Percentiles rank a stretch among this genome's conserved stretches.
Evolutionary conservation across 176 grass and related monocot species (phyloP).

Genomic region (Avena sativa): DNA sequence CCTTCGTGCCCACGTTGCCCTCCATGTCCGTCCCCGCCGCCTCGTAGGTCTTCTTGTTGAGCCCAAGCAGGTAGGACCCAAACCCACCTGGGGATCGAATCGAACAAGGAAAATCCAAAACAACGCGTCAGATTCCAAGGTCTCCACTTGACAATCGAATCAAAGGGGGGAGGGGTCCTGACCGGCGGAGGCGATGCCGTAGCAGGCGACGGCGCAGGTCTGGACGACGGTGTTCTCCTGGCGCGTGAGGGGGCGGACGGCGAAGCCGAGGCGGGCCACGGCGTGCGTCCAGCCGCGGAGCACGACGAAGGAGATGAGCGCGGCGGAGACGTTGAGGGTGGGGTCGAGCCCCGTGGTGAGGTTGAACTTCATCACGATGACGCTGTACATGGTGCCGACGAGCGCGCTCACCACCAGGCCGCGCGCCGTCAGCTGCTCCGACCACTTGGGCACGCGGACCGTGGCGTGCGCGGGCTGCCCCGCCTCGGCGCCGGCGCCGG

Average conservation of each 20-base stretch:
- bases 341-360: slow-evolving; percentile 89
- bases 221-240: slow-evolving; percentile 98
- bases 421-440: slow-evolving; percentile 74
- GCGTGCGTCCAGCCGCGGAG: slow-evolving; percentile 81
- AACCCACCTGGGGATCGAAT: slow-evolving; percentile 63
- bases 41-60: slow-evolving; percentile 90
- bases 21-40: slow-evolving; percentile 66
- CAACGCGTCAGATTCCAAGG: neutral
- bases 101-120: neutral
- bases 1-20: slow-evolving; percentile 85
- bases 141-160: neutral
- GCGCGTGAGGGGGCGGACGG: slow-evolving; percentile 67
- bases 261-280: slow-evolving; percentile 58
- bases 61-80: slow-evolving; percentile 78
- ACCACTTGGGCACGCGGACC: slow-evolving; percentile 65
- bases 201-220: slow-evolving; percentile 95
- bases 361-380: slow-evolving; percentile 92
- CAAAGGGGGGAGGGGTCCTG: neutral
- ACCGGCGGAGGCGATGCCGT: slow-evolving; percentile 77
- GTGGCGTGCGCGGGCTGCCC: neutral
- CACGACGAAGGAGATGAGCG: slow-evolving; percentile 89
- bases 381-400: slow-evolving; percentile 82
- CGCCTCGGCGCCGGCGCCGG: slow-evolving; percentile 52
- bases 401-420: slow-evolving; percentile 73
- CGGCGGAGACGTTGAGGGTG: slow-evolving; percentile 93